phyloP scores from a whole-genome alignment of 257 asterid genomes.

The Gentiana macrophylla region DNA sequence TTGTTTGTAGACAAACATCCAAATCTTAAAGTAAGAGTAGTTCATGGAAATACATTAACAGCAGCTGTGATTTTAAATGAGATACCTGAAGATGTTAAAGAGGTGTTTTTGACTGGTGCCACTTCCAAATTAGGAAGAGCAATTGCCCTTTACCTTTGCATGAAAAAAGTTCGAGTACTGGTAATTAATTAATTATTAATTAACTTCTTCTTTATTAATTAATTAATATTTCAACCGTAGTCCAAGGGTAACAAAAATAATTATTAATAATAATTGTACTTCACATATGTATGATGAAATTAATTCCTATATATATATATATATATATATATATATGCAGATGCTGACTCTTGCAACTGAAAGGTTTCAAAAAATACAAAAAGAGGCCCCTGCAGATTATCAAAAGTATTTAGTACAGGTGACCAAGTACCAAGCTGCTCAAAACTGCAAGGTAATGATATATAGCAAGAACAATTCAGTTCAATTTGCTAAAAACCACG shows the following conservation, averaged over 20 bases:
- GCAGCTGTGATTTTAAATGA: conserved; percentile 80
- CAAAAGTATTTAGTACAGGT: conserved; percentile 71
- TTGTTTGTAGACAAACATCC: conserved; percentile 67
- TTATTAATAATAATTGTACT: background rate
- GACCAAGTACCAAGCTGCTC: conserved; percentile 80
- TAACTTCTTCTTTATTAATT: background rate
- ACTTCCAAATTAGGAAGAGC: conserved; percentile 96
- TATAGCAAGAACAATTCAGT: background rate
- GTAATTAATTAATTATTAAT: conserved; percentile 22
- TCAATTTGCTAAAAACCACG: background rate
- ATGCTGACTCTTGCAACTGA: conserved; percentile 73
- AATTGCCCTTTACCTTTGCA: conserved; percentile 74
- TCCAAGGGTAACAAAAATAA: background rate
- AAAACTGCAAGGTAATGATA: conserved; percentile 52
- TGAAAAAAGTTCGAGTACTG: conserved; percentile 56
- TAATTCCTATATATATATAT: too few relatives aligned
- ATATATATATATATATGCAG: too few relatives aligned
- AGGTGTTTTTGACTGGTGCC: conserved; percentile 84
- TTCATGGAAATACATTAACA: conserved; percentile 89
- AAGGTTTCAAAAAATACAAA: conserved; percentile 62
- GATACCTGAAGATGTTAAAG: conserved; percentile 44
- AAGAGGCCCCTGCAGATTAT: conserved; percentile 56
- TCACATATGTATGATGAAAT: background rate
- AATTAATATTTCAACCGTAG: background rate
- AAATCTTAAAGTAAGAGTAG: conserved; percentile 71